Base-by-base conservation (phyloP, 768 basidiomycete genomes). In the Rhodotorula kratochvilovae region DNA sequence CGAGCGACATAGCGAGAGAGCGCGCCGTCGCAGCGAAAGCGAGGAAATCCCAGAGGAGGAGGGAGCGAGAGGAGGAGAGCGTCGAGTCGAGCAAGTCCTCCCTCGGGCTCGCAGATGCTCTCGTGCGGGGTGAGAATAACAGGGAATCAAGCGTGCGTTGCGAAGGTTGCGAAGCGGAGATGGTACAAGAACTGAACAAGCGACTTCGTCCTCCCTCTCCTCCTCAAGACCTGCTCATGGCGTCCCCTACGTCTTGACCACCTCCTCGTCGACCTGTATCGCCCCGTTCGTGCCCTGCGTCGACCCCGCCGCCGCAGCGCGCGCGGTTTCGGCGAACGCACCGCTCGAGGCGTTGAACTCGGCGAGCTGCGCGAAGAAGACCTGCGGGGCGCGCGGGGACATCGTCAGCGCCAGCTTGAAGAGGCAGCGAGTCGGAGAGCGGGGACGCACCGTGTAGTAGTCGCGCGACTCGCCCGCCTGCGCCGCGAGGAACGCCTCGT, bases 391-490 rank as follows among this genome's bases (percentile, higher is more conserved):
- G 25, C 0, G 16, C 27, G 1, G 29, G 6, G 12, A 27, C 15
- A 17, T n/a, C 19, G 16, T 23, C 35, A 42, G 23, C 19, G 23
- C 15, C 19, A 16, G 16, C 5, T 27, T 13, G 5, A 35, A 51
- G 50, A 17, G 39, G 19, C 8, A n/a, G 43, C 15, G 0, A 61
- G 33, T 5, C 29, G 0, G 36, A 29, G 17, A 42, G 12, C 11
- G 27, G 15, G 16, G 29, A 27, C 63, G 63, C 29, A 63, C 51
- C 29, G 61, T 55, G 54, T 68, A 68, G 50, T 43, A 56, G 16
- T 68, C 67, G n/a, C 46, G 43, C 25, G 42, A 35, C 27, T 45
- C 31, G 12, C 67, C 67, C 6, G 61, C 53, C 39, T 68, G 67
- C n/a, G 53, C 46, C 23, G 31, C 23, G 1, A 68, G n/a, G 61